Percentiles rank a stretch among this genome's conserved stretches.
phyloP scores from a whole-genome alignment of 352 stramenopile species.

The Phytophthora sp. region DNA sequence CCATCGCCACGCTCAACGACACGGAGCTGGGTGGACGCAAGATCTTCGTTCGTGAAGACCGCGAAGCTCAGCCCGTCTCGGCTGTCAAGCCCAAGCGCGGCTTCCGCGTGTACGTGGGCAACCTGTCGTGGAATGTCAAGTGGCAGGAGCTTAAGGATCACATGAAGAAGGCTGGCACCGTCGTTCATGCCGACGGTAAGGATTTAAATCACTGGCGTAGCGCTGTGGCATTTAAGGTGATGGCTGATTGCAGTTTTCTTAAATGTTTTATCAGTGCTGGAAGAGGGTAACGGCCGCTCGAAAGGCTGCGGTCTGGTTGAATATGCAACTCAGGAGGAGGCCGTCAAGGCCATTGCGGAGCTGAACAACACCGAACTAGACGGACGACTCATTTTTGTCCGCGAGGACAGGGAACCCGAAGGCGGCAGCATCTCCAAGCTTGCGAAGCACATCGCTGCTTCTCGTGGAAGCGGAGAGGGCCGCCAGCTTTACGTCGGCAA shows the following conservation, averaged over 20 bases:
- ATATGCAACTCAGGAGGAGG: constrained; percentile 72
- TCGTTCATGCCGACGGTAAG: constrained; percentile 84
- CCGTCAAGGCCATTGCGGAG: constrained; percentile 84
- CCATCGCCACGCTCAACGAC: constrained; percentile 90
- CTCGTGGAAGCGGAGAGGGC: constrained; percentile 29
- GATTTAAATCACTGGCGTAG: not conserved
- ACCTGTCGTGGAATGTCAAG: constrained; percentile 92
- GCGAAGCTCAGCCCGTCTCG: constrained; percentile 58
- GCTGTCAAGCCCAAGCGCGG: constrained; percentile 42
- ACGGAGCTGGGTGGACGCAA: constrained; percentile 91
- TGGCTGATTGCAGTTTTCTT: constrained; percentile 1
- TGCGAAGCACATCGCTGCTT: constrained; percentile 43
- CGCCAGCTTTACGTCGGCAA: constrained; percentile 81
- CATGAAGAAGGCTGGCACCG: constrained; percentile 88
- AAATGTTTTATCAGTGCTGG: constrained; percentile 53
- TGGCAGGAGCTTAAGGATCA: constrained; percentile 97
- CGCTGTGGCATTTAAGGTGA: not conserved
- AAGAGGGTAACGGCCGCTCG: constrained; percentile 86
- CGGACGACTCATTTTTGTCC: constrained; percentile 89
- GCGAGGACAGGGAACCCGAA: constrained; percentile 82
- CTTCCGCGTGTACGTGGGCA: constrained; percentile 88
- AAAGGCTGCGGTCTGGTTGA: constrained; percentile 90
- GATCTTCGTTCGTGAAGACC: constrained; percentile 96
- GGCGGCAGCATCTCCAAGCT: constrained; percentile 77
- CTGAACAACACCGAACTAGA: constrained; percentile 94